Conservation (phyloP, 805 yeast genomes). For the Barnettozyma siamensis region DNA sequence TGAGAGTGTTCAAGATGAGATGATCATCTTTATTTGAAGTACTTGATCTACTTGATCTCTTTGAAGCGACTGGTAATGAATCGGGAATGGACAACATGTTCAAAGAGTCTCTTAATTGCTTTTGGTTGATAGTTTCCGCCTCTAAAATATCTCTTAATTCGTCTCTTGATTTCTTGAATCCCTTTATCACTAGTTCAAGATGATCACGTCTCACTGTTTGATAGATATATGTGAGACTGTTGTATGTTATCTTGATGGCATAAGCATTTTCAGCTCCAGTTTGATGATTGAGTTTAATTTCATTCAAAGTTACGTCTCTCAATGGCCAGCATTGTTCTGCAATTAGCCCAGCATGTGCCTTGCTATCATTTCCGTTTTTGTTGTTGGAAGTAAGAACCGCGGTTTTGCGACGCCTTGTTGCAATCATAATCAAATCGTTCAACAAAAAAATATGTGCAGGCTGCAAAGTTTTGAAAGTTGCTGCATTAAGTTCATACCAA, state of each 20-base stretch:
- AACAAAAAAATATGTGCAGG: slow-evolving; percentile 71
- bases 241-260: slow-evolving; percentile 41
- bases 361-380: slow-evolving; percentile 21
- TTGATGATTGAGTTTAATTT: slow-evolving; percentile 13
- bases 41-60: slow-evolving; percentile 4
- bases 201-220: slow-evolving; percentile 59
- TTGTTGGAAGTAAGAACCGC: slow-evolving; percentile 22
- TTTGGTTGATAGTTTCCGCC: slow-evolving; percentile 40
- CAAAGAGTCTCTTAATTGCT: slow-evolving; percentile 39
- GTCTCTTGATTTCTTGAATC: slow-evolving; percentile 55
- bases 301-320: slow-evolving; percentile 41
- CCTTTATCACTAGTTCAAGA: slow-evolving; percentile 45
- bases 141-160: slow-evolving; percentile 53
- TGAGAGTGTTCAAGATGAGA: slow-evolving; percentile 46
- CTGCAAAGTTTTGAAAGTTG: slow-evolving; percentile 75
- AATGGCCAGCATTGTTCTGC: slow-evolving; percentile 81
- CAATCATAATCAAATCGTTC: slow-evolving; percentile 72
- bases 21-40: slow-evolving; percentile 28
- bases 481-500: slow-evolving; percentile 83
- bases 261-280: slow-evolving; percentile 20
- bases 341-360: slow-evolving; percentile 39
- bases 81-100: slow-evolving; percentile 32
- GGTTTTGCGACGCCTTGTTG: slow-evolving; percentile 47
- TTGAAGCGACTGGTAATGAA: neutral
- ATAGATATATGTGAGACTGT: slow-evolving; percentile 46